Conservation (phyloP, 2,329 filamentous ascomycete species). For the Grosmannia clavigera region DNA sequence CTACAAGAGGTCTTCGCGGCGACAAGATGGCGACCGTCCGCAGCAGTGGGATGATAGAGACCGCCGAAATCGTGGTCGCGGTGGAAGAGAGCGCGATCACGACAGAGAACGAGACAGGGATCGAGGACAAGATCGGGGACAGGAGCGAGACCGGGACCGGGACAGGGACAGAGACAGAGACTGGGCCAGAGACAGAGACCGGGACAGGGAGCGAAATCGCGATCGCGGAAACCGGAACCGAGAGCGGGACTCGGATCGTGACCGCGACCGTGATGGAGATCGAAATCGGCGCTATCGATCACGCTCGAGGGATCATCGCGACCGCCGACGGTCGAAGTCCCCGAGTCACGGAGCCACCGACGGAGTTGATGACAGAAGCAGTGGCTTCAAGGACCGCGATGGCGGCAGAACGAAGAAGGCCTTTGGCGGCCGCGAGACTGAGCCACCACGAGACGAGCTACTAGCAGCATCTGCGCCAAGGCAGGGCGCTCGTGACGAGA, state of each 20-base stretch:
- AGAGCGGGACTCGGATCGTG: neutral
- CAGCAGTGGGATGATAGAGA: neutral
- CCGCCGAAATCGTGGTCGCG: neutral
- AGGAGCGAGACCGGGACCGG: neutral
- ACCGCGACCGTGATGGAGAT: slow-evolving; percentile 1
- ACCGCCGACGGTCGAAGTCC: slow-evolving; percentile 2
- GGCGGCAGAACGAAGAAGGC: neutral
- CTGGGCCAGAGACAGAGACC: neutral
- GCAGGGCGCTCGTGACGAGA: neutral
- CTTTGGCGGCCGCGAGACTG: neutral
- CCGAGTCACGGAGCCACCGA: neutral
- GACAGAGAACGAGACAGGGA: slow-evolving; percentile 1
- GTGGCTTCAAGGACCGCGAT: neutral
- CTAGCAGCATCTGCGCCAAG: neutral
- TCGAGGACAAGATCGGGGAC: neutral
- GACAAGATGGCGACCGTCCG: slow-evolving; percentile 7
- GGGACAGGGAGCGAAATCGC: slow-evolving; percentile 4
- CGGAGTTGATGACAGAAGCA: neutral
- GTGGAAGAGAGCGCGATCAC: neutral
- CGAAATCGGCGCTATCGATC: slow-evolving; percentile 9
- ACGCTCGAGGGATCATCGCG: slow-evolving; percentile 8
- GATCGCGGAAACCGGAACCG: neutral
- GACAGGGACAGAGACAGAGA: slow-evolving; percentile 2
- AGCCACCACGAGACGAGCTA: neutral
- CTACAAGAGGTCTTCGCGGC: slow-evolving; percentile 7